Conservation (phyloP, 192 early-diverging fungal species). For the Funneliformis geosporum region DNA sequence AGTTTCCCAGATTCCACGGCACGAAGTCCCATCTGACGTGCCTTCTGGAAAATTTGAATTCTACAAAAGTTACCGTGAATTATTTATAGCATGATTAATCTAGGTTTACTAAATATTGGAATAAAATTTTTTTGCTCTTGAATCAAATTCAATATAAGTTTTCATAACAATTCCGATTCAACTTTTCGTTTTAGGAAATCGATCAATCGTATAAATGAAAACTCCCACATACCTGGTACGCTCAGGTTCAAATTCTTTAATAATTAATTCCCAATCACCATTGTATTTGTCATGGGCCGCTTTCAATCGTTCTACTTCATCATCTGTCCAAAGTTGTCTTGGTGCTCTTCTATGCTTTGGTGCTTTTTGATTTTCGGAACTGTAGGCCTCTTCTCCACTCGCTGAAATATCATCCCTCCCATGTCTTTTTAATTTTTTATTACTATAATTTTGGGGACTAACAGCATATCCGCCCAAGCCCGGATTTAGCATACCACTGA, state of each 20-base stretch:
- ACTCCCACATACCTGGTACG: slow-evolving; percentile 14
- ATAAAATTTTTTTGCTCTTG: too few species aligned
- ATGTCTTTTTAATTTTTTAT: slow-evolving; percentile 24
- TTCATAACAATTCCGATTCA: neutral
- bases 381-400: slow-evolving; percentile 12
- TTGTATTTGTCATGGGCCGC: slow-evolving; percentile 25
- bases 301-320: slow-evolving; percentile 28
- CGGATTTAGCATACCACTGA: slow-evolving; percentile 22
- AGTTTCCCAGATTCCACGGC: slow-evolving; percentile 28
- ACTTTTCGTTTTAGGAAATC: neutral
- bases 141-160: too few species aligned
- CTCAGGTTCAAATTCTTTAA: slow-evolving; percentile 31
- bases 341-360: slow-evolving; percentile 26
- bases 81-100: neutral
- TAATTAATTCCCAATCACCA: slow-evolving; percentile 30
- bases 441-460: neutral
- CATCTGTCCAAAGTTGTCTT: slow-evolving; percentile 33
- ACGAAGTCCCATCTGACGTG: slow-evolving; percentile 31
- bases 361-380: slow-evolving; percentile 16
- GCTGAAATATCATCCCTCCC: slow-evolving; percentile 4
- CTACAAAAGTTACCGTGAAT: neutral
- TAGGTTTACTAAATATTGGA: too few species aligned
- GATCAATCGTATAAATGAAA: neutral
- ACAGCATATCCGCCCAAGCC: slow-evolving; percentile 12
- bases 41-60: slow-evolving; percentile 33